Conservation (phyloP, 2,329 filamentous ascomycete species). For the Arthrocladium fulminans region DNA sequence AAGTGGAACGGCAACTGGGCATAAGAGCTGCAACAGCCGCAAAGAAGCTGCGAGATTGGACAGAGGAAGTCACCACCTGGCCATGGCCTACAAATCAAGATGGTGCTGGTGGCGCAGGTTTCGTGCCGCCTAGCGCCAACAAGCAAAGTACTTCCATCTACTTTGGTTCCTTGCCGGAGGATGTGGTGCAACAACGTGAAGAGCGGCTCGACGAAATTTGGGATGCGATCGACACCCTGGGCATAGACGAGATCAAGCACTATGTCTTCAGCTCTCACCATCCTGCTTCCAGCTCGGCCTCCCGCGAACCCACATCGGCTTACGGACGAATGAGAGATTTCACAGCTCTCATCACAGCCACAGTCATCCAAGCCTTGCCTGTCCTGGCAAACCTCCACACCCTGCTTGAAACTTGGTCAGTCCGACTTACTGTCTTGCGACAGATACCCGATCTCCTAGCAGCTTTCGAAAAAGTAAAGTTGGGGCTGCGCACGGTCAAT, state of each 20-base stretch:
- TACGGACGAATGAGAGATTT: conserved; percentile 78
- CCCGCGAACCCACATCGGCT: conserved; percentile 30
- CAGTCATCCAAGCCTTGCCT: conserved; percentile 80
- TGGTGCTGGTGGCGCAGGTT: conserved; percentile 33
- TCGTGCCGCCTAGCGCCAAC: conserved; percentile 25
- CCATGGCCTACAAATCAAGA: conserved; percentile 42
- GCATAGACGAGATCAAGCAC: conserved; percentile 69
- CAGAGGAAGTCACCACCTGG: conserved; percentile 51
- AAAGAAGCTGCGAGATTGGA: conserved; percentile 51
- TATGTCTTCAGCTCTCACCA: conserved; percentile 78
- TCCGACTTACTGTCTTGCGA: conserved; percentile 64
- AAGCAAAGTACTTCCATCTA: conserved; percentile 36
- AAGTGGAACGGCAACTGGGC: conserved; percentile 50
- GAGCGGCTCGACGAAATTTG: conserved; percentile 64
- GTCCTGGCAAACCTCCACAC: conserved; percentile 64
- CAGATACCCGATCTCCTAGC: conserved; percentile 61
- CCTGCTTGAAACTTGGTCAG: conserved; percentile 68
- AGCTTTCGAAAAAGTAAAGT: conserved; percentile 45
- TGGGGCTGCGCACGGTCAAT: conserved; percentile 29
- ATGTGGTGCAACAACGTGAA: conserved; percentile 61
- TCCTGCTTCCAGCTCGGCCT: conserved; percentile 45
- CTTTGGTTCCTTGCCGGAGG: conserved; percentile 61
- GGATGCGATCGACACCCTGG: conserved; percentile 35
- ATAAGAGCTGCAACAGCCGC: conserved; percentile 51
- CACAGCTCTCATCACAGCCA: conserved; percentile 81